Evolutionary conservation across 768 basidiomycete genomes (phyloP).

Genomic region (Hypholoma fasciculare): DNA sequence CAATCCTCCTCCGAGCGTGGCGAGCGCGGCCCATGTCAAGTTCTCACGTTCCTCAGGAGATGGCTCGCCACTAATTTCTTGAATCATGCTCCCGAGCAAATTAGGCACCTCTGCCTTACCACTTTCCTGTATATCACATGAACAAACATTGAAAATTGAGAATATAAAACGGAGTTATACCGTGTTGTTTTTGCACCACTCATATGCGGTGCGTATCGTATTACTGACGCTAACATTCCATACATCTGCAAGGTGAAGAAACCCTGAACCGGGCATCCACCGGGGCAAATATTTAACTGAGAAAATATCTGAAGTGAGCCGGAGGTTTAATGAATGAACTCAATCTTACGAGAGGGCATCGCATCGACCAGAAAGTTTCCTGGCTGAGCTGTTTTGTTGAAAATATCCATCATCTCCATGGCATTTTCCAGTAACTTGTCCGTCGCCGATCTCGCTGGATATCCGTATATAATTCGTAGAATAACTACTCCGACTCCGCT

Average conservation of each 20-base stretch:
- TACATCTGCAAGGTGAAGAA: slow-evolving; percentile 42
- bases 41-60: slow-evolving; percentile 34
- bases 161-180: slow-evolving; percentile 27
- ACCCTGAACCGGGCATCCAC: slow-evolving; percentile 60
- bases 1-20: slow-evolving; percentile 19
- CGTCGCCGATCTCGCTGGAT: slow-evolving; percentile 45
- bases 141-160: neutral
- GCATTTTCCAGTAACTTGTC: slow-evolving; percentile 51
- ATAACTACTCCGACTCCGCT: slow-evolving; percentile 55
- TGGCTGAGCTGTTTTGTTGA: slow-evolving; percentile 45
- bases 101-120: slow-evolving; percentile 41
- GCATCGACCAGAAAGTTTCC: slow-evolving; percentile 38
- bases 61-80: slow-evolving; percentile 28
- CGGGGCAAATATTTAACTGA: slow-evolving; percentile 48
- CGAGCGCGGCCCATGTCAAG: slow-evolving; percentile 35
- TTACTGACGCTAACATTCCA: slow-evolving; percentile 32
- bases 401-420: slow-evolving; percentile 47
- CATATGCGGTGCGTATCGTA: slow-evolving; percentile 36
- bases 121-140: slow-evolving; percentile 27
- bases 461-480: slow-evolving; percentile 56
- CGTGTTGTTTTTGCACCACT: slow-evolving; percentile 43
- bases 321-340: too few species aligned
- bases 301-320: neutral
- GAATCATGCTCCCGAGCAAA: slow-evolving; percentile 31
- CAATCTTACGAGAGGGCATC: slow-evolving; percentile 28